These are phyloP conservation scores for Xerocomellus intermedius DNA, from an alignment of 768 basidiomycete genomes.

Conservation along the genomic window DNA sequence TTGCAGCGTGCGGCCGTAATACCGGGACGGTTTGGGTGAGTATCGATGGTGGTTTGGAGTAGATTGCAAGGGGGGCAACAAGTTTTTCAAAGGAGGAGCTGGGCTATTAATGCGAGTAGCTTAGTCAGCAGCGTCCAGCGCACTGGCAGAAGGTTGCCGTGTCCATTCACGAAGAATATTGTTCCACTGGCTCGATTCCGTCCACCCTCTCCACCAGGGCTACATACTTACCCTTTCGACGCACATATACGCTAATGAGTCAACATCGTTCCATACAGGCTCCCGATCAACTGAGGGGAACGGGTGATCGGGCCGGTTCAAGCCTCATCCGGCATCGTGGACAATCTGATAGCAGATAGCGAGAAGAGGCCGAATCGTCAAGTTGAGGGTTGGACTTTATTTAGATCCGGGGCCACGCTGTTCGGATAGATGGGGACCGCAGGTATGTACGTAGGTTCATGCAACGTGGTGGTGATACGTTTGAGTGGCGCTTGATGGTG, in stretches of 20 bases:
- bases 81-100: no score
- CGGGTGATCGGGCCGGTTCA: neutral
- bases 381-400: neutral
- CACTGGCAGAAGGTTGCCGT: no score
- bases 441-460: neutral
- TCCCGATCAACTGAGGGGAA: neutral
- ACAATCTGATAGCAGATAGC: no score
- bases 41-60: neutral
- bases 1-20: neutral
- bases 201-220: no score
- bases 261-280: neutral
- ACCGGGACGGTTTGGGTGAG: no score
- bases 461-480: no score
- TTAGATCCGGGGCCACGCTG: neutral
- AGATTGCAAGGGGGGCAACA: neutral
- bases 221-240: neutral
- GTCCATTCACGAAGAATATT: no score
- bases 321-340: neutral
- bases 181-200: no score
- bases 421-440: no score
- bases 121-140: no score
- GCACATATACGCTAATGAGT: neutral
- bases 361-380: neutral
- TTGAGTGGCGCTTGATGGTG: neutral
- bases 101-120: no score